Percentiles rank a stretch among this genome's conserved stretches.
These are phyloP conservation scores for Mycena metata DNA, from an alignment of 768 basidiomycete species.

Conservation along the genomic window DNA sequence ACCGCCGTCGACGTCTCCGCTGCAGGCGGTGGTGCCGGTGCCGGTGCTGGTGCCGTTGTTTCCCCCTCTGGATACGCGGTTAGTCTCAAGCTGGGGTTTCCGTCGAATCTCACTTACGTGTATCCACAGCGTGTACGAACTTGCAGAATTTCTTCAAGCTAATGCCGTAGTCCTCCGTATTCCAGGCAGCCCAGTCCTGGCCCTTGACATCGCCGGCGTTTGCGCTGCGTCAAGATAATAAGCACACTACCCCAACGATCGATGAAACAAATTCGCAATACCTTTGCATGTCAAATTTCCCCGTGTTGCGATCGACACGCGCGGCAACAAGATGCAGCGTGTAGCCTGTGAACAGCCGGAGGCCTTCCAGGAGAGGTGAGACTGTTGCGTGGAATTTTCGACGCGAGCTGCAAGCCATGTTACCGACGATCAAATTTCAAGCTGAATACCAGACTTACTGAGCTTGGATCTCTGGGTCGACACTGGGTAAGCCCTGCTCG, in stretches of 20 bases:
- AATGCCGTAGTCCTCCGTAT: neutral
- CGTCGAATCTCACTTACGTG: slow-evolving; percentile 4
- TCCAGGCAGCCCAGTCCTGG: slow-evolving; percentile 5
- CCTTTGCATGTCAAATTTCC: slow-evolving; percentile 2
- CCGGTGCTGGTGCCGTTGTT: too few species aligned
- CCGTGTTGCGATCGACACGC: neutral
- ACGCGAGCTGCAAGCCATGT: too few species aligned
- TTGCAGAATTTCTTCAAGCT: slow-evolving; percentile 6
- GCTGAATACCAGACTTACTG: too few species aligned
- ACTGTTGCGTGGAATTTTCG: neutral
- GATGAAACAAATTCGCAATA: too few species aligned
- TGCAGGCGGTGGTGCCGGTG: too few species aligned
- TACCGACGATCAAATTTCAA: too few species aligned
- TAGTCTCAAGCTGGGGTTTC: too few species aligned
- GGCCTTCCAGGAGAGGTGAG: neutral
- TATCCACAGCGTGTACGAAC: slow-evolving; percentile 1
- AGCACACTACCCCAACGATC: too few species aligned
- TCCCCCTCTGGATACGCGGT: too few species aligned
- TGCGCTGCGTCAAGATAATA: too few species aligned
- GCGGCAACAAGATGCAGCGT: neutral
- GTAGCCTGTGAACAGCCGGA: slow-evolving; percentile 5
- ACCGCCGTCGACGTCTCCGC: too few species aligned
- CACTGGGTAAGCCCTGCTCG: neutral
- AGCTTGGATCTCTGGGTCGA: neutral
- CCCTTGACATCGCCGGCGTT: neutral